A percentile compares a stretch with the other conserved stretches of the same genome.
phyloP scores from a whole-genome alignment of 371 early-diverging fungal species.

The Mortierella sp. region DNA sequence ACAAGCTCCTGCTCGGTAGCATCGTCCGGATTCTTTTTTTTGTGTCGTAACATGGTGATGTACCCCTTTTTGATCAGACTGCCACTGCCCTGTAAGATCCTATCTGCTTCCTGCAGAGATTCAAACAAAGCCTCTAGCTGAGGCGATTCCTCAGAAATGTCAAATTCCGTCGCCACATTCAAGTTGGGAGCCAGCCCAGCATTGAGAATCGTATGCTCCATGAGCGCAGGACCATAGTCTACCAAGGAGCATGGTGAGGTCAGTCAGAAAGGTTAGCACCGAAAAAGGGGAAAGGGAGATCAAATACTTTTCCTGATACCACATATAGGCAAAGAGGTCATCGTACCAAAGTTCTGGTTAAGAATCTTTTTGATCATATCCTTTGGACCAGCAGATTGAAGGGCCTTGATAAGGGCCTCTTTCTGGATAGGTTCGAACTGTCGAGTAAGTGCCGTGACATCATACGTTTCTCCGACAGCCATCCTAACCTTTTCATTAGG shows the following conservation, averaged over 20 bases:
- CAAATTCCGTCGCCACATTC: conserved; percentile 65
- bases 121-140: conserved; percentile 48
- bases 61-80: conserved; percentile 64
- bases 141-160: conserved; percentile 60
- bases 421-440: conserved; percentile 71
- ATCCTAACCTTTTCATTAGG: conserved; percentile 76
- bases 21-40: conserved; percentile 56
- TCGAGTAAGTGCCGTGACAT: conserved; percentile 60
- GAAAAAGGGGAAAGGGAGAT: background rate
- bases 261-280: background rate
- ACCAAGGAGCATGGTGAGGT: background rate
- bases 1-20: conserved; percentile 58
- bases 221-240: conserved; percentile 89
- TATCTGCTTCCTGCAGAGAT: conserved; percentile 66
- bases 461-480: conserved; percentile 86
- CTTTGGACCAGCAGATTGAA: conserved; percentile 72
- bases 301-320: conserved; percentile 7
- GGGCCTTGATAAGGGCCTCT: conserved; percentile 62
- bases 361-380: conserved; percentile 83
- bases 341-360: conserved; percentile 72
- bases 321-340: background rate
- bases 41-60: conserved; percentile 65
- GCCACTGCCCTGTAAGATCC: conserved; percentile 63
- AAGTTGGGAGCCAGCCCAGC: conserved; percentile 77
- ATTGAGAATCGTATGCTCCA: conserved; percentile 84